Base-by-base conservation (phyloP, 2,329 filamentous ascomycete species). In the Penicillium sumatraense region DNA sequence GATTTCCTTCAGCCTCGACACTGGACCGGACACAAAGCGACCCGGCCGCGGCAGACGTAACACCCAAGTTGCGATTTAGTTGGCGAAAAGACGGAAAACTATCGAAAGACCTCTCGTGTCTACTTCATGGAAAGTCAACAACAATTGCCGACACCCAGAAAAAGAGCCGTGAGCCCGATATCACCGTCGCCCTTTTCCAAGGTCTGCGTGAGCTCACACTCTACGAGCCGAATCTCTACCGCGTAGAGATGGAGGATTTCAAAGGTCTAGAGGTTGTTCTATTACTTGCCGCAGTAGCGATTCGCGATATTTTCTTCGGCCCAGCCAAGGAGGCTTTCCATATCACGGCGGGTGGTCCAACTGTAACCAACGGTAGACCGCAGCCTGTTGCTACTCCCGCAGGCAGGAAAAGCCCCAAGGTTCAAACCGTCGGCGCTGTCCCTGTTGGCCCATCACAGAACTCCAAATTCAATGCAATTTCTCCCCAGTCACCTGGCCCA, bases 251-350 rank as follows among this genome's bases (percentile, higher is more conserved):
- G 58, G 92, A 99, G 72, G 95, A 99, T 74, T 86, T 89, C 54
- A 98, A 97, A 73, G 95, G 95, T 0, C 79, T 98, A 3, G 95
- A 99, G 71, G 84, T 98, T 1, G 87, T 93, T 1, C 75, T 98
- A 20, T 68, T 88, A 24, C 75, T 88, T 0, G 78, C 83, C 14
- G 84, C 83, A 0, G 78, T 84, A 2, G 83, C 85, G 11, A 86
- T 88, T 54, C 78, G 83, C 21, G 85, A 88, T 63, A 74, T 88
- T 5, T 88, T 81, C 71, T 86, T 86, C 64, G 76, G 82, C 55
- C 83, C 87, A 4, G 83, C 86, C 52, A 83, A 84, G 16, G 90
- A 96, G 63, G 81, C 86, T 4, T 98, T 97, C 77, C 95, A 97
- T 70, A 81, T 92, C 18, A 50, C 56, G 7, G 44, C 59, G 10